Percentiles rank a stretch among this genome's conserved stretches.
These are phyloP conservation scores for Sicyos baderoa DNA, from an alignment of 306 rosid species.

Conservation along the genomic window DNA sequence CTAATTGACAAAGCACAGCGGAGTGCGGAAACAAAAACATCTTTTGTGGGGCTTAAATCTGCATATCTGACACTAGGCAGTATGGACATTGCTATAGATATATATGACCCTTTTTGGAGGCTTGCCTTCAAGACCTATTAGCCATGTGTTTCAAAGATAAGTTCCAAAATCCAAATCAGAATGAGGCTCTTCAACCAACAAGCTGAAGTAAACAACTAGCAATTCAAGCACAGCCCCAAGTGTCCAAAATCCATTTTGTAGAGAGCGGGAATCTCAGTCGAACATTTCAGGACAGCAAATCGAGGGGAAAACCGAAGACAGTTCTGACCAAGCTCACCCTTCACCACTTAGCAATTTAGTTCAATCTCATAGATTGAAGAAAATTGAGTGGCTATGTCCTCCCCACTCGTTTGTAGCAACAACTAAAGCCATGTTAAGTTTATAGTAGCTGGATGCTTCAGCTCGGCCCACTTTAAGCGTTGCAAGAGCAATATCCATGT, in stretches of 20 bases:
- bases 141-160: neutral
- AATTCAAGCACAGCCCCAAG: neutral
- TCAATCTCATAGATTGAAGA: neutral
- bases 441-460: neutral
- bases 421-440: conserved; percentile 2
- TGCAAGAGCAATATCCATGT: neutral
- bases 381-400: neutral
- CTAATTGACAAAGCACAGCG: conserved; percentile 64
- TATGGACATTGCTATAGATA: neutral
- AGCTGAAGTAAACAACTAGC: neutral
- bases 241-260: neutral
- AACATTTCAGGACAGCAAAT: neutral
- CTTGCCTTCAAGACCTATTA: conserved; percentile 3
- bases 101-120: neutral
- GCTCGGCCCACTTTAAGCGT: neutral
- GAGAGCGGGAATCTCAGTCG: neutral
- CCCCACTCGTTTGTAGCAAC: neutral
- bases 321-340: neutral
- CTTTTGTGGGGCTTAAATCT: conserved; percentile 50
- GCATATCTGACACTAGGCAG: conserved; percentile 32
- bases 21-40: conserved; percentile 76
- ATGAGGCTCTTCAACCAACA: too few relatives aligned
- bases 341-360: neutral
- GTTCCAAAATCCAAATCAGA: neutral
- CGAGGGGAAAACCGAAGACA: neutral